Percentiles rank a stretch among this genome's conserved stretches.
Conservation (phyloP, 495 filamentous ascomycete genomes). For the Cercophora samala region DNA sequence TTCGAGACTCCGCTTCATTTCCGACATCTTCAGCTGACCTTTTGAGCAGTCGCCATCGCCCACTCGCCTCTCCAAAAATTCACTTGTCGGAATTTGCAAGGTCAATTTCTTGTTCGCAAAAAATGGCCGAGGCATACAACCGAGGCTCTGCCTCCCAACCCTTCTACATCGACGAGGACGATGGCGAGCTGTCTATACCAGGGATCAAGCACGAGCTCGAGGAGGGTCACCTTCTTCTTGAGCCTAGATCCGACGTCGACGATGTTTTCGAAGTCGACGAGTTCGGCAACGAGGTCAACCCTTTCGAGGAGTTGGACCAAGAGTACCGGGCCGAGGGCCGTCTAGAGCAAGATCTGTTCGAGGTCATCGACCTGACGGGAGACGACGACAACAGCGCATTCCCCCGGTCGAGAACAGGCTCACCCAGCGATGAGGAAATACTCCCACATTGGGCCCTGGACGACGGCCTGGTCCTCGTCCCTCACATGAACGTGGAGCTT, state of each 20-base stretch:
- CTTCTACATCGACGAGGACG: neutral
- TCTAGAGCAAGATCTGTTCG: neutral
- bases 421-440: neutral
- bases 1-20: neutral
- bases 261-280: constrained; percentile 6
- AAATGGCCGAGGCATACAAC: neutral
- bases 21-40: neutral
- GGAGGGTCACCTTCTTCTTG: neutral
- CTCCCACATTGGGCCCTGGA: neutral
- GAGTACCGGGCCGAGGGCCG: neutral
- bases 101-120: neutral
- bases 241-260: neutral
- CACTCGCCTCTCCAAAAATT: no score
- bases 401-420: no score
- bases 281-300: neutral
- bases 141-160: neutral
- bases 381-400: neutral
- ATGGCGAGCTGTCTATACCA: neutral
- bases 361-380: constrained; percentile 3
- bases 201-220: neutral
- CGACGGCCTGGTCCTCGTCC: neutral
- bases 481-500: constrained; percentile 8
- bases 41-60: neutral
- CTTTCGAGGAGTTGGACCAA: neutral
- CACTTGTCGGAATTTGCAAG: neutral